Evolutionary conservation across 306 rosid genomes (phyloP).

Genomic region (Ammopiptanthus mongolicus): DNA sequence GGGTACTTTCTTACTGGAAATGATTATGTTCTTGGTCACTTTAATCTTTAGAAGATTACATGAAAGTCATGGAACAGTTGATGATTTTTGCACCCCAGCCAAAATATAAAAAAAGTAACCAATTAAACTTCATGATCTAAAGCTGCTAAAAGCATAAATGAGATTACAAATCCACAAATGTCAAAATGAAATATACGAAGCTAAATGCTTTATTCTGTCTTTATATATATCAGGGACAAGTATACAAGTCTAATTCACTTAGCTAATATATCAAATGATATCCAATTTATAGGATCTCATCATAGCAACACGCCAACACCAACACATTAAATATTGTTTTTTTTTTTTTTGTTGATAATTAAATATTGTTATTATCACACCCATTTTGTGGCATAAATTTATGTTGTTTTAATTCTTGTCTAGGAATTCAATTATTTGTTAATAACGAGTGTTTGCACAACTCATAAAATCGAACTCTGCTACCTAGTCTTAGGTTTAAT

Average conservation of each 20-base stretch:
- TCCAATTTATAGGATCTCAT: background rate
- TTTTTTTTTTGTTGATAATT: too few relatives aligned
- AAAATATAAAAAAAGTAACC: conserved; percentile 1
- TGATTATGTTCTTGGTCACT: conserved; percentile 46
- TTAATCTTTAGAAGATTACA: conserved; percentile 27
- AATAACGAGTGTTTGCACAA: too few relatives aligned
- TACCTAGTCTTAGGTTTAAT: too few relatives aligned
- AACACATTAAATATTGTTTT: too few relatives aligned
- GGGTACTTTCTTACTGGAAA: conserved; percentile 38
- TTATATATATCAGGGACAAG: background rate
- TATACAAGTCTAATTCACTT: background rate
- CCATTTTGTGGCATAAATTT: too few relatives aligned
- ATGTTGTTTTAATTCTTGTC: too few relatives aligned
- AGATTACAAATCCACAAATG: background rate
- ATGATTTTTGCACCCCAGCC: conserved; percentile 24
- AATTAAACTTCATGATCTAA: background rate
- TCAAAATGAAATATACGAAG: background rate
- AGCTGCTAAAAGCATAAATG: background rate
- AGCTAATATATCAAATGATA: background rate
- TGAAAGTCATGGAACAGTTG: conserved; percentile 33
- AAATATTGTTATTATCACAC: too few relatives aligned
- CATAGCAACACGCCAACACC: background rate
- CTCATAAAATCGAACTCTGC: too few relatives aligned
- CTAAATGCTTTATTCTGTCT: background rate
- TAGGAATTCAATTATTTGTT: too few relatives aligned